Evolutionary conservation across 495 filamentous ascomycete genomes (phyloP), one percentile per base, ranked within the genome.

Genomic region (Poronia punctata): DNA sequence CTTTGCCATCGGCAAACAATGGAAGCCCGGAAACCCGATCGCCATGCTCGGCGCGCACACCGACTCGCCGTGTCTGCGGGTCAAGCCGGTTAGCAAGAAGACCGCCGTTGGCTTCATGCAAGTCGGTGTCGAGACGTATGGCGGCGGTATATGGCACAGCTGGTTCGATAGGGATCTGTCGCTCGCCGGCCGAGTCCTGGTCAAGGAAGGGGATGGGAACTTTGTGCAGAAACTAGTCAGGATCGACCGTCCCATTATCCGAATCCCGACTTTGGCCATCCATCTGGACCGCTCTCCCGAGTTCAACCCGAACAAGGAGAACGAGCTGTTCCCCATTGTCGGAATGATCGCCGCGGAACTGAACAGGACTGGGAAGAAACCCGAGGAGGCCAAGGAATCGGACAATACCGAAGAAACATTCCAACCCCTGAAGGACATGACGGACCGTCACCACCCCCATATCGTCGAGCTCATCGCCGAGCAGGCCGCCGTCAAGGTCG

Each of bases 41-140:
- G 80, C 83, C 54, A 92, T 97, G 84, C 78, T 99, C 44, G 92
- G 92, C 52, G 88, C 92, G 32, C 92, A 99, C 65, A 97, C 92
- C 16, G 92, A 99, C 61, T 97, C 90, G 4, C 86, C 86, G 0
- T 85, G 83, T 35, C 72, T 97, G 32, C 80, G 92, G 32, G 65
- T 99, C 50, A 99, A 99, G 67, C 92, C 92, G 3, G 78, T 92
- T 22, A 94, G 87, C 65, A 94, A 88, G 68, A 92, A 89, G 64
- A 64, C 59, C 44, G 62, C 61, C 36, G 84, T 85, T 46, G 88
- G 90, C n/a, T 99, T 88, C 64, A 57, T 96, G 33, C 92, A 99
- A 63, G 84, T 97, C 29, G 92, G 88, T 35, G 88, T 95, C 33
- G 92, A 99, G 68, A 89, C 86, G 8, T 99, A 99, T 56, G 92